Base-by-base conservation (phyloP, 2,329 filamentous ascomycete species). In the Epichloe baconii region DNA sequence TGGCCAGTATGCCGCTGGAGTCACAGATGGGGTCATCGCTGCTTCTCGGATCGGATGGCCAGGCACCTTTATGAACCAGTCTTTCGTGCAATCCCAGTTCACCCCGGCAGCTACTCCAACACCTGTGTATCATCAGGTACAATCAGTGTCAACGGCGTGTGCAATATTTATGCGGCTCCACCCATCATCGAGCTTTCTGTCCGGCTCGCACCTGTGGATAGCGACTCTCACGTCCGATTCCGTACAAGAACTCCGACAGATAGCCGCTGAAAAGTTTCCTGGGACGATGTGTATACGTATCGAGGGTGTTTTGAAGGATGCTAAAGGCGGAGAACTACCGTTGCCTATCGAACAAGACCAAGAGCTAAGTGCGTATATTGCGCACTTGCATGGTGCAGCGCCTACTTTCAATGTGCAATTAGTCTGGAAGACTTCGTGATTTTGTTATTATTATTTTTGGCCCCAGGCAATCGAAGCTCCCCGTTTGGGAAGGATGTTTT, bases 121-220 rank as follows among this genome's bases (percentile, higher is more conserved):
- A 40, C 49, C 60, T 15, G 58, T 60, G 19, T 64, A 58, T 51
- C 61, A 58, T 38, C 54, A 56, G 44, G 52, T 57, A 7, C 52
- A 54, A 7, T 50, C 61, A 2, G 44, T 59, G 12, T 49, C 61
- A 11, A 48, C 58, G 11, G 57, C 61, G 0, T 75, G 81, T 42
- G 75, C 82, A 2, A 75, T 86, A 12, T 88, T 82, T 66, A 77
- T 90, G 57, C 80, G 83, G n/a, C 72, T 87, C 5, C 78, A 85
- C 56, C 76, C 79, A 0, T 47, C 44, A n/a, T 86, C 83, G 3
- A 74, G 72, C 12, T 70, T 83, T 36, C 68, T 73, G 5, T 62
- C 70, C 53, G 72, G 61, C 53, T 64, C 63, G 57, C 75, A 71
- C 58, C 69, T 84, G 40, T 91, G 85, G 84, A 76, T 87, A 42